These are phyloP conservation scores for Pyrus bretschneideri DNA, from an alignment of 306 rosid genomes.

Conservation along the genomic window DNA sequence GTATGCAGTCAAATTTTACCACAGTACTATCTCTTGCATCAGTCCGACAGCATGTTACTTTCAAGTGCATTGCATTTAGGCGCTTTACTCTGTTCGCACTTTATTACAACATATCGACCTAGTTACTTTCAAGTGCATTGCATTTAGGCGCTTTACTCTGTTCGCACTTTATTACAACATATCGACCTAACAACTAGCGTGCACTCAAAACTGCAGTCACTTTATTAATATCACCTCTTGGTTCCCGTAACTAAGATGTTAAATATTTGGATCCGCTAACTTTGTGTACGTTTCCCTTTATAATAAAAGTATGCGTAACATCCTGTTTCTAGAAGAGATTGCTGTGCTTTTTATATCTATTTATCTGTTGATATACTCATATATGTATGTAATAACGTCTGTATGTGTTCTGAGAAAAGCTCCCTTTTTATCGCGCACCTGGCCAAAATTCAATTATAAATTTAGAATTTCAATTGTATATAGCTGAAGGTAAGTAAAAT, in stretches of 20 bases:
- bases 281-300: not conserved
- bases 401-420: not conserved
- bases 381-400: not conserved
- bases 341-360: not conserved
- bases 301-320: not conserved
- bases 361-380: not conserved
- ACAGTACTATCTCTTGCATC: not conserved
- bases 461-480: not conserved
- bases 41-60: not conserved
- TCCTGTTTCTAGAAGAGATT: not conserved
- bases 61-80: not conserved
- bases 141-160: not conserved
- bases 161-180: not conserved
- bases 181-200: not conserved
- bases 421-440: not conserved
- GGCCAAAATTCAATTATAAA: not conserved
- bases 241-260: not conserved
- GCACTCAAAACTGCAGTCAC: not conserved
- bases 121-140: not conserved
- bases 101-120: not conserved
- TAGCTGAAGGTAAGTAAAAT: not conserved
- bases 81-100: no score
- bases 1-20: not conserved
- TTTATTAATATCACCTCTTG: not conserved
- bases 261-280: not conserved